phyloP scores from a whole-genome alignment of 116 monocot species.

The Dioscorea cayenensis region DNA sequence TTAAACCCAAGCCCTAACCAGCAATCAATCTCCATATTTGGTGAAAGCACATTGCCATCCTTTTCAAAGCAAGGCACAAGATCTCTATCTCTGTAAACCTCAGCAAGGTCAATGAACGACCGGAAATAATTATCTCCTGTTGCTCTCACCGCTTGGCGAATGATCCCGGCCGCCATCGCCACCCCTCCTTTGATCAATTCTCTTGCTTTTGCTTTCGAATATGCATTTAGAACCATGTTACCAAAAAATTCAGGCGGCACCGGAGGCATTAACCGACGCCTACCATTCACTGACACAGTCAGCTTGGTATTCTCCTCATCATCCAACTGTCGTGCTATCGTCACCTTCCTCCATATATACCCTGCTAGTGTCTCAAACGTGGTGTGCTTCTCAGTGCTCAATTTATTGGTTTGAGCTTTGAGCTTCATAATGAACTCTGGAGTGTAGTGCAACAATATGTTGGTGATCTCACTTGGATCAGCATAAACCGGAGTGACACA shows the following conservation, averaged over 20 bases:
- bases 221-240: conserved; percentile 57
- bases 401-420: conserved; percentile 1
- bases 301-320: conserved; percentile 4
- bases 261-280: conserved; percentile 9
- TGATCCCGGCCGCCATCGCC: conserved; percentile 6
- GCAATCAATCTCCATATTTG: conserved; percentile 51
- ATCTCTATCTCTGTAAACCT: conserved; percentile 21
- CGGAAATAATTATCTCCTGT: conserved; percentile 23
- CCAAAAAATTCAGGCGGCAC: conserved; percentile 53
- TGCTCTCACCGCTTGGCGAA: conserved; percentile 18
- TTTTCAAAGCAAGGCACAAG: conserved; percentile 22
- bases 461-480: conserved; percentile 20
- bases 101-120: conserved; percentile 54
- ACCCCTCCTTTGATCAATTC: conserved; percentile 15
- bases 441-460: conserved; percentile 36
- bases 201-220: conserved; percentile 20
- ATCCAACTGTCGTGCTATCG: conserved; percentile 17
- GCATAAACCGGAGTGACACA: not conserved
- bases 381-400: conserved; percentile 5
- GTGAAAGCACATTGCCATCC: conserved; percentile 23
- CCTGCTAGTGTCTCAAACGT: conserved; percentile 39
- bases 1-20: conserved; percentile 54
- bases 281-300: conserved; percentile 31
- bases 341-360: conserved; percentile 40
- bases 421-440: conserved; percentile 29